Evolutionary conservation across 2,329 filamentous ascomycete genomes (phyloP), one percentile per base, ranked within the genome.

Genomic region (Epichloe baconii): DNA sequence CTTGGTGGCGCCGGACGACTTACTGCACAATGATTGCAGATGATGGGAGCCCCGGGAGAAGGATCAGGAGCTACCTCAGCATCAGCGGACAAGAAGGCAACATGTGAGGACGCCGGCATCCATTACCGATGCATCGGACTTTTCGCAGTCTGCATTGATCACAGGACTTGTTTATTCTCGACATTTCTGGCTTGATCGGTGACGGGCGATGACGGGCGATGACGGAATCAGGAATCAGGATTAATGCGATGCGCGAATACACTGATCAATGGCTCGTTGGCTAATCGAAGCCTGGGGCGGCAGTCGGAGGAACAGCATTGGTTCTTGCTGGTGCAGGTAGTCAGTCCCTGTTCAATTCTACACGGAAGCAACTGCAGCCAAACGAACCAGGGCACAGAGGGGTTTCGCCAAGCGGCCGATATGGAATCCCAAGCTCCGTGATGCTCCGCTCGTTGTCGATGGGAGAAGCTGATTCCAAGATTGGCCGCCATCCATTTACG

Each of bases 281-380:
- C 8, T 31, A 11, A 31, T 31, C 26, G 10, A 10, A 31, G 26
- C 26, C 26, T 31, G 26, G 26, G 26, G 26, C 26, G 53, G 70
- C 68, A 26, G 66, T 56, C 12, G 70, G 52, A 0, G 70, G 52
- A 0, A 66, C 68, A 1, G 59, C 58, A 5, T 67, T 56, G 2
- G 54, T 53, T 55, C 37, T 56, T 56, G 1, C 58, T 50, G 5
- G 55, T 58, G 26, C 26, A 26, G 26, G 26, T 26, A 23, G 21
- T 23, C 23, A 26, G 23, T 26, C 23, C 26, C 26, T 26, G 7
- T 26, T 8, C 7, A n/a, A 26, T 8, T 26, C 1, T 8, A 8
- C 7, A 26, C 2, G 26, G 26, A 26, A 7, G 26, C 2, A 8
- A 26, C 7, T 26, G 7, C 26, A 26, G 26, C 7, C 7, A 26